These are phyloP conservation scores for Backusella australiensis DNA, from an alignment of 192 early-diverging fungal species.

Conservation along the genomic window DNA sequence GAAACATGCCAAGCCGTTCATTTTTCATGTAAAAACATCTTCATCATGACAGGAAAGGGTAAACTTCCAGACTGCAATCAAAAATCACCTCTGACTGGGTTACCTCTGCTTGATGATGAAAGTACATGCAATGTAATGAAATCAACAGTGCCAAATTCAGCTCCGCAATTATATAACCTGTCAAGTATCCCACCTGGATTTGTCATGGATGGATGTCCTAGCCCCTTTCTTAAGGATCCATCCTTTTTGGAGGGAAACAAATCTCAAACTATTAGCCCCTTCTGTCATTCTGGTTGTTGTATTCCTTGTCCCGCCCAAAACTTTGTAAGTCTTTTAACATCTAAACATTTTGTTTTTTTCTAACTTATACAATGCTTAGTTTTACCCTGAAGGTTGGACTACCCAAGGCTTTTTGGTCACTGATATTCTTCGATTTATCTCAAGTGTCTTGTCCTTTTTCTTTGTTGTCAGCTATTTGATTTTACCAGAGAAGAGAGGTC, in stretches of 20 bases:
- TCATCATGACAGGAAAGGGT: conserved; percentile 2
- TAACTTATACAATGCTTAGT: not conserved
- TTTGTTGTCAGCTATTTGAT: conserved; percentile 45
- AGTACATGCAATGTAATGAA: conserved; percentile 2
- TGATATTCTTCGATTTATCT: conserved; percentile 40
- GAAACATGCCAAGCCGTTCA: not conserved
- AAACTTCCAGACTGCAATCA: not conserved
- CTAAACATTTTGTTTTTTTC: too few relatives aligned
- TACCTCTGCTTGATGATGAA: not conserved
- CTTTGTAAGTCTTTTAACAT: not conserved
- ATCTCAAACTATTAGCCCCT: conserved; percentile 13
- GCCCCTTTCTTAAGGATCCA: conserved; percentile 43
- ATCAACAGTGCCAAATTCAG: not conserved
- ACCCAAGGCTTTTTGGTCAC: conserved; percentile 42
- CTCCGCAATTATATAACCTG: conserved; percentile 22
- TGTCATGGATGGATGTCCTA: conserved; percentile 30
- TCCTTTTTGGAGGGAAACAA: conserved; percentile 9
- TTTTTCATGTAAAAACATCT: not conserved
- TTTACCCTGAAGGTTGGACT: conserved; percentile 40
- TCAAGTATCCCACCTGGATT: conserved; percentile 5
- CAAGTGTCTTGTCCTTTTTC: conserved; percentile 35
- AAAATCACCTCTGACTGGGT: not conserved
- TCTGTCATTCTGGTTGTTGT: conserved; percentile 48
- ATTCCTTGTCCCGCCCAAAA: conserved; percentile 52
- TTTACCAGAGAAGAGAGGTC: conserved; percentile 44